Base-by-base conservation (phyloP, 2,329 filamentous ascomycete species). In the Lachnellula occidentalis region DNA sequence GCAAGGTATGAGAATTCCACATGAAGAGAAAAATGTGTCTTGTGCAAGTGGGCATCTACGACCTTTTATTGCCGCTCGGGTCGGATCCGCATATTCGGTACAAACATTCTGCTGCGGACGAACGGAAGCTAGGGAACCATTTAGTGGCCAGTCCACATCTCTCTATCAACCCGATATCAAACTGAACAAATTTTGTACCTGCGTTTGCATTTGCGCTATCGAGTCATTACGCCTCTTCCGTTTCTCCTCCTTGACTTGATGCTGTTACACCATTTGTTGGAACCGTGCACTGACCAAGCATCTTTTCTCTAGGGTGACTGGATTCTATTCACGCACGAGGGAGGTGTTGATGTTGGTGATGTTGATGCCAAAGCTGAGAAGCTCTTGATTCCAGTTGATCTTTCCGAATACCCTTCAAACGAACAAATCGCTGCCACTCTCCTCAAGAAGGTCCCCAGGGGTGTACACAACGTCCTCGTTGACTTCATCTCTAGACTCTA, bases 281-380 rank as follows among this genome's bases (percentile, higher is more conserved):
- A 21, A 19, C 41, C 58, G 60, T 59, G 54, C 65, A 61, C 64
- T 67, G 56, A 67, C 58, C 42, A 45, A 43, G 17, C 48, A 31
- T 31, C 7, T 24, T 31, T 17, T 58, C 45, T 46, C 50, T 24
- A 97, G 94, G 94, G 94, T 71, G 94, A 99, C 77, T 97, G 92
- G 91, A 96, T 99, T 72, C 90, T 99, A 71, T 99, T 99, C 82
- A 96, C 92, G 69, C 91, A 99, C 78, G 94, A 99, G 78, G 94
- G 94, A 81, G 94, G 94, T 88, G 92, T 99, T 65, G 94, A 99
- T 76, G 94, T 99, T 68, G 94, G 94, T 73, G 94, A 99, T 85
- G 94, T 99, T 64, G 94, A 99, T 70, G 91, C 86, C 63, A 99
- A 99, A 82, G 94, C 94, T 61, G 90, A 97, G 84, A 99, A 97